Base-by-base conservation (phyloP, 2,329 filamentous ascomycete genomes). In the Aspergillus costaricaensis region DNA sequence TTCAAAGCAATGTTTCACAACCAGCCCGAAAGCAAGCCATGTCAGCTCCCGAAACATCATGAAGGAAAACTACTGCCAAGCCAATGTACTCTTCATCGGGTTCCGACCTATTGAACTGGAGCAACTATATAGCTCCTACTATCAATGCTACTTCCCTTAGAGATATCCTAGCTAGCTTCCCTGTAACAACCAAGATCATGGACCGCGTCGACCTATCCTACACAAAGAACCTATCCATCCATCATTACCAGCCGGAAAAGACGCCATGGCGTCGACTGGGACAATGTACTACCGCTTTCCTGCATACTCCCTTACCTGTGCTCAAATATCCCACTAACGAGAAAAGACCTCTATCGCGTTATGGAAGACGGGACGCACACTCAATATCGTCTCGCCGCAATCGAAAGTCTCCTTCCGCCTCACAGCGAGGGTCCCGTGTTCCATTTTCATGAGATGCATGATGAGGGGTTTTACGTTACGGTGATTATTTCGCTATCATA, bases 371-470 rank as follows among this genome's bases (percentile, higher is more conserved):
- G 69, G 14, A 65, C 67, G 9, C 65, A 69, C 54, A 72, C 66
- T 77, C 79, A 83, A 71, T 81, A 83, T 66, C 78, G 81, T 60
- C 72, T 58, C 15, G 23, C 56, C 55, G 72, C 74, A 47, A 78
- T 80, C 32, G 79, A 81, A 66, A 77, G 83, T 59, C 82, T 77
- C 79, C 81, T 8, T 74, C 81, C 8, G 72, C 78, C 19, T 81
- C 78, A 1, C 15, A 44, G 36, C 38, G 65, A 75, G 0, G 82
- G 81, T 1, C 81, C 82, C 1, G 80, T 80, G 47, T 75, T 79
- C 1, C 81, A 83, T 69, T 85, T 80, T 80, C 81, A 85, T 66
- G 80, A 85, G 65, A 85, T 85, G 83, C 82, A 86, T 72, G 83
- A 86, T 64, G 80, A 83, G 73, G 84, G 81, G 7, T 86, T 86